A percentile compares a stretch with the other conserved stretches of the same genome.
Evolutionary conservation across 148 eudicot species (phyloP).

Genomic region (Amaranthus palmeri): DNA sequence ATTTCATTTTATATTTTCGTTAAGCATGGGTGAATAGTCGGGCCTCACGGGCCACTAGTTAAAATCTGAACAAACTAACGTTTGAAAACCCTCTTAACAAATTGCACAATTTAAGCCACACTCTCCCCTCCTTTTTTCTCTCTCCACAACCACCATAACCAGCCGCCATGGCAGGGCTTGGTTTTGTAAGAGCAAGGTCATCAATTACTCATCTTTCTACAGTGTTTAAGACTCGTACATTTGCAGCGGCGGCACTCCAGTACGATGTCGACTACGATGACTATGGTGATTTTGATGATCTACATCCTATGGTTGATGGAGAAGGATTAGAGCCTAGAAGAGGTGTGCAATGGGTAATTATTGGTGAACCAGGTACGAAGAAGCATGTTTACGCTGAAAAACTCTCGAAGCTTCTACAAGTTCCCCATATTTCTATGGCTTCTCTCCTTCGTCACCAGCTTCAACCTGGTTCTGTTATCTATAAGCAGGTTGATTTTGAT

Average conservation of each 20-base stretch:
- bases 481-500: conserved; percentile 44
- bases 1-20: too few species aligned
- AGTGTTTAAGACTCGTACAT: not conserved
- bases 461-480: conserved; percentile 56
- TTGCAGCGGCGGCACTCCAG: conserved; percentile 20
- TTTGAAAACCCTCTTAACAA: too few species aligned
- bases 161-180: not conserved
- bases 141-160: not conserved
- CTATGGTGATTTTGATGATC: conserved; percentile 2
- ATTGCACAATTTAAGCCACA: not conserved
- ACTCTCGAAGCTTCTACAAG: conserved; percentile 67
- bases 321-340: conserved; percentile 52
- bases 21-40: too few species aligned
- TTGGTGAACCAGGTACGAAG: conserved; percentile 72
- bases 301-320: conserved; percentile 32
- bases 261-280: conserved; percentile 18
- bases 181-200: not conserved
- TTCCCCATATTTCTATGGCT: conserved; percentile 82
- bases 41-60: too few species aligned
- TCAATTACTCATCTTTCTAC: not conserved
- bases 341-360: conserved; percentile 84
- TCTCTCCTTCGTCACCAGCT: conserved; percentile 75
- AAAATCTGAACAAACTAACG: too few species aligned
- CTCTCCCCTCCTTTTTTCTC: conserved; percentile 11
- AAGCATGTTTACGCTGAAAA: conserved; percentile 68